Evolutionary conservation across 257 asterid genomes (phyloP), one percentile per base, ranked within the genome.

Genomic region (Solanum medicagineum): DNA sequence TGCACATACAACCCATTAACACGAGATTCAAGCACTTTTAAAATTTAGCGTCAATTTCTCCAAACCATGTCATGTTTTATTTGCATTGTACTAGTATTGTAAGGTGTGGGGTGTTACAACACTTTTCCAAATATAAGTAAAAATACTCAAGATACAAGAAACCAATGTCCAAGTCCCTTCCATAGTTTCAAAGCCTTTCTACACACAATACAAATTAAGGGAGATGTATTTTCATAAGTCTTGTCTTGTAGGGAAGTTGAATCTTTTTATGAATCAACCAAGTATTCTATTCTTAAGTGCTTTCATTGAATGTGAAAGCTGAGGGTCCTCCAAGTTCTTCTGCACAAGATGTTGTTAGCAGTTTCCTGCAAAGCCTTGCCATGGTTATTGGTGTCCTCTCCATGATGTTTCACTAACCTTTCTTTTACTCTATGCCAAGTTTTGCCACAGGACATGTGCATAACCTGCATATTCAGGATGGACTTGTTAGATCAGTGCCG

Each of bases 361-460:
- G 84, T 45, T 93, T 94, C 60, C 93, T 91, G 81, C 98, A 98
- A 3, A 94, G 97, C 40, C 85, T 94, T 6, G 93, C 93, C 4
- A 95, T 96, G 15, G 97, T 96, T 4, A 90, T 93, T 17, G 96
- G 93, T 44, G 89, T 93, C 87, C 91, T 96, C 2, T 83, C 93
- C 1, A 84, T 93, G 83, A 91, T 93, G 93, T 91, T 96, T 85
- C 93, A 15, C 68, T 93, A 47, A 93, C 98, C 59, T 91, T 94
- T 85, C 14, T 93, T 84, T 94, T 96, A 44, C 91, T 96, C 19
- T 94, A 93, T 87, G 98, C 98, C n/a, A 96, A 96, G 79, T 93
- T 92, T 90, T 93, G 89, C 42, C 86, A 54, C 44, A 77, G 68
- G 42, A 3, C 81, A 75, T 62, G 57, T 49, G 63, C 80, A 24